Evolutionary conservation across 2,329 filamentous ascomycete species (phyloP).

Genomic region (Apiospora saccharicola): DNA sequence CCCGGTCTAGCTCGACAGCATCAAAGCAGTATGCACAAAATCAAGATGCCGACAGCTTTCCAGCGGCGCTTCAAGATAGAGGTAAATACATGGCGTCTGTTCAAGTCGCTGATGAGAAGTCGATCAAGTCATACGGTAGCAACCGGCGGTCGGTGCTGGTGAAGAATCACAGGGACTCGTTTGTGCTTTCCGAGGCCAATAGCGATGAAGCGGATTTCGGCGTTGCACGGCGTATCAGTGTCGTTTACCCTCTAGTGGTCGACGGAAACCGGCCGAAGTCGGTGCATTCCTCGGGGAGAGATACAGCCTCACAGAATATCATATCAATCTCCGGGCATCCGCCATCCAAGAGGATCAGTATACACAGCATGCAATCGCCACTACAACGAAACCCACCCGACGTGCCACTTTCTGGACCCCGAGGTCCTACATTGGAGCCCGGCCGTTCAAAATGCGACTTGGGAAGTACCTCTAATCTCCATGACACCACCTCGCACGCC

Average conservation of each 20-base stretch:
- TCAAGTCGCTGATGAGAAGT: not conserved
- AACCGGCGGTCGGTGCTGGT: slow-evolving; percentile 19
- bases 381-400: slow-evolving; percentile 30
- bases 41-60: slow-evolving; percentile 32
- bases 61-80: slow-evolving; percentile 32
- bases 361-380: slow-evolving; percentile 33
- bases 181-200: not conserved
- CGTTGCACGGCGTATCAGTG: slow-evolving; percentile 1
- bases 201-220: slow-evolving; percentile 15
- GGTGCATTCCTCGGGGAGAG: not conserved
- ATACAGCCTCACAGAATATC: not conserved
- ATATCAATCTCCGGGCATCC: slow-evolving; percentile 4
- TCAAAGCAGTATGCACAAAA: slow-evolving; percentile 8
- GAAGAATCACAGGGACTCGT: not conserved
- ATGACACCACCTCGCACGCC: slow-evolving; percentile 27
- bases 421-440: slow-evolving; percentile 28
- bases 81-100: not conserved
- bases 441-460: slow-evolving; percentile 31
- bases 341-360: slow-evolving; percentile 33
- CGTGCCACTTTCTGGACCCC: not conserved
- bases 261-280: not conserved
- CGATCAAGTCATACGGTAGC: slow-evolving; percentile 12
- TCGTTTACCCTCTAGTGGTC: slow-evolving; percentile 1
- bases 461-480: slow-evolving; percentile 34
- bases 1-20: not conserved